Evolutionary conservation across 108 stramenopile genomes (phyloP).

Genomic region (Hondaea fermentalgiana): DNA sequence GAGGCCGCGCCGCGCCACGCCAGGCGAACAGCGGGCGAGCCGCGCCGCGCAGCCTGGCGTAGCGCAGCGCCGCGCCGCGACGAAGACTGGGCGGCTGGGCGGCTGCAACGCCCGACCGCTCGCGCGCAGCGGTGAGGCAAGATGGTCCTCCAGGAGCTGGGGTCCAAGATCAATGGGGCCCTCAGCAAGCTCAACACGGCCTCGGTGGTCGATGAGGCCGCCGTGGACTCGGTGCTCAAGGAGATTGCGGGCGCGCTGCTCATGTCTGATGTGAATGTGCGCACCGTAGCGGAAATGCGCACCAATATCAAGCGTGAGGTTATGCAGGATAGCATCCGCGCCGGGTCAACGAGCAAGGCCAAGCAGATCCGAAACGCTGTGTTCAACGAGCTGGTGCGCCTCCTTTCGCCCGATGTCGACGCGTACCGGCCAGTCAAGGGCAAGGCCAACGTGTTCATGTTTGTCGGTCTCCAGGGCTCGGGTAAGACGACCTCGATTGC

Average conservation of each 20-base stretch:
- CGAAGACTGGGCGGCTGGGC: too few species aligned
- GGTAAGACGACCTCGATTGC: slow-evolving; percentile 97
- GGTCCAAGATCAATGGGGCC: slow-evolving; percentile 76
- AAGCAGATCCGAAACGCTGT: slow-evolving; percentile 76
- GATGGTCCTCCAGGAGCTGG: slow-evolving; percentile 91
- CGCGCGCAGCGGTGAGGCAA: too few species aligned
- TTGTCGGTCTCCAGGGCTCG: slow-evolving; percentile 92
- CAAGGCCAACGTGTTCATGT: slow-evolving; percentile 85
- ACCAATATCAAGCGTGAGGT: slow-evolving; percentile 67
- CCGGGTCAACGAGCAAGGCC: slow-evolving; percentile 28
- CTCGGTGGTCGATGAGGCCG: slow-evolving; percentile 55
- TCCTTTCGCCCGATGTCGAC: slow-evolving; percentile 52
- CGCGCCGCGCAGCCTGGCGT: too few species aligned
- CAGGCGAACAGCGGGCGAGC: too few species aligned
- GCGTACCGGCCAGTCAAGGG: slow-evolving; percentile 68
- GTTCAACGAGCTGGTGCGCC: slow-evolving; percentile 69
- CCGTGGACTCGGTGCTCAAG: slow-evolving; percentile 64
- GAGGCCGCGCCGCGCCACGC: too few species aligned
- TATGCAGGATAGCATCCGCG: slow-evolving; percentile 29
- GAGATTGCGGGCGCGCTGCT: slow-evolving; percentile 79
- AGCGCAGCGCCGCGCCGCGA: too few species aligned
- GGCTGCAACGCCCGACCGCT: too few species aligned
- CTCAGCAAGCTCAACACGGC: slow-evolving; percentile 69
- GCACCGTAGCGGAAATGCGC: slow-evolving; percentile 64
- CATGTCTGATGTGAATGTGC: slow-evolving; percentile 88